These are phyloP conservation scores for Psilocybe cyanescens DNA, from an alignment of 768 basidiomycete genomes.

Conservation along the genomic window DNA sequence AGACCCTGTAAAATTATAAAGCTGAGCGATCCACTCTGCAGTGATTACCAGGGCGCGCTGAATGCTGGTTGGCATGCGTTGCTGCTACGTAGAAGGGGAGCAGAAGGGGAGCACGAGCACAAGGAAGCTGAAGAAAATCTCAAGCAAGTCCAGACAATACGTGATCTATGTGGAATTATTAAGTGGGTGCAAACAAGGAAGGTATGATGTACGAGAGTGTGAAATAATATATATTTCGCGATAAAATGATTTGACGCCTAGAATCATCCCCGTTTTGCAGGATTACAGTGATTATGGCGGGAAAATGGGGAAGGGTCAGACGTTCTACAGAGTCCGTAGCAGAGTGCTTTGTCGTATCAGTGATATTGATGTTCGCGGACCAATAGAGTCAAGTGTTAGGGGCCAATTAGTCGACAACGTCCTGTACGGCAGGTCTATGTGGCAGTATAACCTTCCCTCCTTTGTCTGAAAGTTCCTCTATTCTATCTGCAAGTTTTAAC, in stretches of 20 bases:
- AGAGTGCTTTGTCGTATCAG: no score
- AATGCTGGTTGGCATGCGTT: constrained; percentile 59
- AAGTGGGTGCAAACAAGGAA: constrained; percentile 5
- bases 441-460: constrained; percentile 46
- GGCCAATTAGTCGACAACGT: constrained; percentile 23
- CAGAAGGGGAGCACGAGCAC: constrained; percentile 51
- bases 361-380: background rate
- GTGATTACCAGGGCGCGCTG: constrained; percentile 69
- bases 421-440: constrained; percentile 19
- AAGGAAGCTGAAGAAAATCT: constrained; percentile 44
- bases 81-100: constrained; percentile 54
- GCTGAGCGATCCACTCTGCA: constrained; percentile 28
- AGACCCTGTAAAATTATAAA: background rate
- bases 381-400: background rate
- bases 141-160: constrained; percentile 39
- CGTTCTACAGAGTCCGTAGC: background rate
- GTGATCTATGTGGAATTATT: constrained; percentile 27
- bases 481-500: constrained; percentile 74
- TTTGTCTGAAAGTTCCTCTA: constrained; percentile 66
- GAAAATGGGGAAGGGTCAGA: no score
- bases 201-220: background rate
- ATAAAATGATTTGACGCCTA: background rate
- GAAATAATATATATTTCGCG: constrained; percentile 7
- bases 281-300: no score
- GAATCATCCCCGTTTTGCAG: no score